These are phyloP conservation scores for Saccharomyces hybrid DNA, from an alignment of 1,139 yeast species.

Conservation along the genomic window DNA sequence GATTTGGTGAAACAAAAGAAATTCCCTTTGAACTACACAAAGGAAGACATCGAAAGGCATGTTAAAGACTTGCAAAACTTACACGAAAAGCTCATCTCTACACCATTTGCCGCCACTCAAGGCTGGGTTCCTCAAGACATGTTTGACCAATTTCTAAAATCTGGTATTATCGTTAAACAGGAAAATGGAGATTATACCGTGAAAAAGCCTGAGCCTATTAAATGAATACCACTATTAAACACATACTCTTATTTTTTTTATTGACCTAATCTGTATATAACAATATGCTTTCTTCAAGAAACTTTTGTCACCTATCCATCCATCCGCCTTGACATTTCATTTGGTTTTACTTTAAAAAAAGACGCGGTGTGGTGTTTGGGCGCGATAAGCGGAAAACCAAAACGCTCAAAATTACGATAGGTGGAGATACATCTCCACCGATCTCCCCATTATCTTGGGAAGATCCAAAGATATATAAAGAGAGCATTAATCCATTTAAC, in stretches of 20 bases:
- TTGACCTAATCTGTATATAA: too few species aligned
- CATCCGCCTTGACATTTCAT: too few species aligned
- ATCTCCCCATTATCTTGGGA: background rate
- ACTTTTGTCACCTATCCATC: too few species aligned
- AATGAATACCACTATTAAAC: background rate
- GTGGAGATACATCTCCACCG: background rate
- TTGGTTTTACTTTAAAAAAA: background rate
- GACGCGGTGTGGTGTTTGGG: background rate
- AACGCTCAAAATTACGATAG: background rate
- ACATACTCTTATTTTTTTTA: too few species aligned
- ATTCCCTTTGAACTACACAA: conserved; percentile 57
- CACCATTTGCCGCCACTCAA: conserved; percentile 84
- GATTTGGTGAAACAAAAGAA: conserved; percentile 40
- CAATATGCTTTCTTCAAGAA: too few species aligned
- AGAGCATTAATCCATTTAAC: background rate
- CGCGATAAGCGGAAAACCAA: background rate
- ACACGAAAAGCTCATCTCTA: conserved; percentile 56
- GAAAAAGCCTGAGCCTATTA: conserved; percentile 4
- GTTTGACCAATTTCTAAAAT: conserved; percentile 61
- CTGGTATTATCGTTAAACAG: conserved; percentile 51
- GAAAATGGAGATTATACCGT: conserved; percentile 40
- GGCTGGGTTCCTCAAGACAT: conserved; percentile 96
- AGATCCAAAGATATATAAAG: background rate
- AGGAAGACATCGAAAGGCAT: conserved; percentile 47
- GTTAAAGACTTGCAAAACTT: conserved; percentile 54